phyloP scores from a whole-genome alignment of 345 rosid genomes.

The Anastatica hierochuntica region DNA sequence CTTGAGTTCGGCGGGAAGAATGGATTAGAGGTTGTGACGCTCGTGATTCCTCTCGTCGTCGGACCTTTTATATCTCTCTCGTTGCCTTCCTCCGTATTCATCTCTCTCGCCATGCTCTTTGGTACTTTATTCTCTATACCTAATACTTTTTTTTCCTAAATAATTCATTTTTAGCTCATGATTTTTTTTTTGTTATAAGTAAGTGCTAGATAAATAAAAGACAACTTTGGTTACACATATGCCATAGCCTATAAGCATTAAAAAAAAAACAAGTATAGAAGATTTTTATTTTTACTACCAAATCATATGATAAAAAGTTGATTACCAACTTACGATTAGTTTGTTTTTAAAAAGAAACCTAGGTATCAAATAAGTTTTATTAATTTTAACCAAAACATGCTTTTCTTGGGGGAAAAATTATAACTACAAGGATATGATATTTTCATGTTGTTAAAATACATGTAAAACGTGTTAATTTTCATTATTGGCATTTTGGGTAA shows the following conservation, averaged over 20 bases:
- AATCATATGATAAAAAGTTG: too few relatives aligned
- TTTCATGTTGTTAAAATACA: not conserved
- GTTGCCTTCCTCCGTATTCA: conserved; percentile 32
- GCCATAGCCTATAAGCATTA: too few relatives aligned
- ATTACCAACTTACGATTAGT: too few relatives aligned
- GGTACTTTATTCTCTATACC: conserved; percentile 16
- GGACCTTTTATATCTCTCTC: conserved; percentile 44
- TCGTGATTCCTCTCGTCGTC: conserved; percentile 35
- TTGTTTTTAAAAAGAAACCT: too few relatives aligned
- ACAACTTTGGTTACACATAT: too few relatives aligned
- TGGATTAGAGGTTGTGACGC: conserved; percentile 38
- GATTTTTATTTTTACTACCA: too few relatives aligned
- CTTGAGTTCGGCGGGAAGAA: conserved; percentile 29
- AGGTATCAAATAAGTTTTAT: too few relatives aligned
- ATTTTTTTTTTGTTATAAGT: too few relatives aligned
- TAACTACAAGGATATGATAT: too few relatives aligned
- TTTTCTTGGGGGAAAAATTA: too few relatives aligned
- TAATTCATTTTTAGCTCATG: too few relatives aligned
- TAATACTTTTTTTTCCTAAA: not conserved
- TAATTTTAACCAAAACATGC: too few relatives aligned
- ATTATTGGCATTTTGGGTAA: not conserved
- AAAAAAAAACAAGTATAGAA: not conserved
- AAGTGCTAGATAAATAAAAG: not conserved
- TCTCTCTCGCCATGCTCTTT: conserved; percentile 25
- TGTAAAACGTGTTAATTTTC: not conserved